A percentile compares a stretch with the other conserved stretches of the same genome.
These are phyloP conservation scores for Neobulgaria alba DNA, from an alignment of 2,329 filamentous ascomycete species.

Conservation along the genomic window DNA sequence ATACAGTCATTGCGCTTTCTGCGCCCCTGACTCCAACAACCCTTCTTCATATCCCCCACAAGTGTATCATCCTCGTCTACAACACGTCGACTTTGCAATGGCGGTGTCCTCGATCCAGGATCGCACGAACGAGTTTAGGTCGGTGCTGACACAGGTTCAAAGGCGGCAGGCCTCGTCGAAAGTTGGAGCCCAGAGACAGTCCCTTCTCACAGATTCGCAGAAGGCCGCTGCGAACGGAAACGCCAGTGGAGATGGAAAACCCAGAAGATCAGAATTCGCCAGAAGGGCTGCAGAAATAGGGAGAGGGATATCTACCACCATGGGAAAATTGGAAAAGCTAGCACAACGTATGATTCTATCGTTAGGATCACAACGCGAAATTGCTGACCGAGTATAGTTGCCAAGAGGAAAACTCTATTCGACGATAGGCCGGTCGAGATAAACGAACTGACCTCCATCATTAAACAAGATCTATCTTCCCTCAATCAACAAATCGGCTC, in stretches of 20 bases:
- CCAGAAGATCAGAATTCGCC: conserved; percentile 82
- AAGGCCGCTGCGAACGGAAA: conserved; percentile 52
- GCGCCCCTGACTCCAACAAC: not conserved
- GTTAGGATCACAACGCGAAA: not conserved
- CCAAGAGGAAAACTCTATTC: conserved; percentile 93
- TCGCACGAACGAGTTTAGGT: conserved; percentile 89
- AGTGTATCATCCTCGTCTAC: not conserved
- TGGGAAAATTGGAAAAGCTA: conserved; percentile 89
- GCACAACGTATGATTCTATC: conserved; percentile 56
- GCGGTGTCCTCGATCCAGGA: conserved; percentile 80
- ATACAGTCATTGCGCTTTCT: conserved; percentile 1
- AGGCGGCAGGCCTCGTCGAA: conserved; percentile 70
- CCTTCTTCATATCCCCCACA: not conserved
- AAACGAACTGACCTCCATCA: conserved; percentile 92
- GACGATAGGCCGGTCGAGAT: conserved; percentile 96
- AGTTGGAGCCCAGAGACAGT: conserved; percentile 69
- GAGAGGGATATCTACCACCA: conserved; percentile 81
- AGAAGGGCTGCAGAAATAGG: conserved; percentile 87
- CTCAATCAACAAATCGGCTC: conserved; percentile 80
- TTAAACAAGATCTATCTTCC: conserved; percentile 89
- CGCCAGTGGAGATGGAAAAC: conserved; percentile 35
- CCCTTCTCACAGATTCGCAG: conserved; percentile 66
- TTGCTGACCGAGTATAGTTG: conserved; percentile 45
- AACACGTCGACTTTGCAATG: conserved; percentile 35
- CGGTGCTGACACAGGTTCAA: conserved; percentile 80